These are phyloP conservation scores for Zea luxurians DNA, from an alignment of 176 grass and related monocot genomes.

Conservation along the genomic window DNA sequence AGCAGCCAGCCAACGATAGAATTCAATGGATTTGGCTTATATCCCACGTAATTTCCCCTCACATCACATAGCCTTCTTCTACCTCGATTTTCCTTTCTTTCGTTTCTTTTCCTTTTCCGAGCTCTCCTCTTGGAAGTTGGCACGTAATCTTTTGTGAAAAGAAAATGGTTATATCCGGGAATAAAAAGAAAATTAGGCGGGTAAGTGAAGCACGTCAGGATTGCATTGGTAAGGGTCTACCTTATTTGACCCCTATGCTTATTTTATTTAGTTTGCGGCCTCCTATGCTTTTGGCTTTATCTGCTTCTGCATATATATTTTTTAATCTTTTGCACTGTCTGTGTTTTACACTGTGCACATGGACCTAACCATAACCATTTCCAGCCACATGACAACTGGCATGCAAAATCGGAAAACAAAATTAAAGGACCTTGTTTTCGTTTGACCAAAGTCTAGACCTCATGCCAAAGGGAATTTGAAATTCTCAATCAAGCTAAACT, in stretches of 20 bases:
- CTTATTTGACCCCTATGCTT: conserved; percentile 45
- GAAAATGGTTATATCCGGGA: conserved; percentile 43
- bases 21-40: conserved; percentile 50
- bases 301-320: conserved; percentile 7
- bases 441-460: conserved; percentile 17
- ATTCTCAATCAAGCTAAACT: background rate
- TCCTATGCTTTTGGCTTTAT: conserved; percentile 64
- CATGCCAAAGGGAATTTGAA: background rate
- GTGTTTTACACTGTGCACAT: conserved; percentile 52
- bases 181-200: conserved; percentile 37
- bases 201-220: conserved; percentile 63
- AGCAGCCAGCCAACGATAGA: conserved; percentile 27
- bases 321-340: conserved; percentile 30
- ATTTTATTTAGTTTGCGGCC: conserved; percentile 47
- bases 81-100: conserved; percentile 10
- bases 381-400: conserved; percentile 47
- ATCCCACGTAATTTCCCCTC: conserved; percentile 61
- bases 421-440: too few relatives aligned
- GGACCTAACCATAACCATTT: conserved; percentile 51
- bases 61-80: conserved; percentile 32
- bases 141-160: conserved; percentile 53
- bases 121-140: conserved; percentile 27
- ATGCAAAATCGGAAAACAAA: background rate
- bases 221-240: conserved; percentile 57
- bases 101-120: conserved; percentile 38